phyloP scores from a whole-genome alignment of 1,284 basidiomycete species.

The Tilletia horrida region DNA sequence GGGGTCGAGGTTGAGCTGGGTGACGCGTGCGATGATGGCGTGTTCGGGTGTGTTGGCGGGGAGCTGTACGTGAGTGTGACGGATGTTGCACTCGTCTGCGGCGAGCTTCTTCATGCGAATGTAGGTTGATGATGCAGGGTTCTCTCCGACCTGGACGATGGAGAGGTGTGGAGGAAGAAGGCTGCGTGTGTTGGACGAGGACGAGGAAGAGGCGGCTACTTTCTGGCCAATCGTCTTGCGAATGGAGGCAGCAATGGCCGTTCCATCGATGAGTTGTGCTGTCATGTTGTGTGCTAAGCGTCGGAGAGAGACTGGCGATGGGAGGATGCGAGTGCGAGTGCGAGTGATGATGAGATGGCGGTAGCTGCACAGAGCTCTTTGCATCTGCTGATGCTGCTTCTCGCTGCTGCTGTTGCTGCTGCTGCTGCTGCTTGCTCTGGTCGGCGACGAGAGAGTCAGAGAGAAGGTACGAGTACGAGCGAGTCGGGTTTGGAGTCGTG shows the following conservation, averaged over 20 bases:
- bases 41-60: slow-evolving; percentile 71
- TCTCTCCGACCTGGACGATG: slow-evolving; percentile 89
- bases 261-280: slow-evolving; percentile 75
- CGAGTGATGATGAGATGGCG: background rate
- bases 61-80: slow-evolving; percentile 71
- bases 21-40: slow-evolving; percentile 74
- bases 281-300: slow-evolving; percentile 16
- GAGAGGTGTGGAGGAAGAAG: slow-evolving; percentile 83
- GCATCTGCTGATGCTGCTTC: background rate
- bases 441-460: too few species aligned
- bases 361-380: too few species aligned
- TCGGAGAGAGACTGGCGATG: background rate
- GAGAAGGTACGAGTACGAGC: too few species aligned
- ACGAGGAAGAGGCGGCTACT: slow-evolving; percentile 39
- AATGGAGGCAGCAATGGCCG: slow-evolving; percentile 71
- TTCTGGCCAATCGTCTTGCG: slow-evolving; percentile 27
- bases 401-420: background rate
- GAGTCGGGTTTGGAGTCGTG: too few species aligned
- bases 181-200: slow-evolving; percentile 67
- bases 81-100: slow-evolving; percentile 89
- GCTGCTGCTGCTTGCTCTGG: slow-evolving; percentile 4
- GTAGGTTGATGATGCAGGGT: slow-evolving; percentile 86
- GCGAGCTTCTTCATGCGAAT: slow-evolving; percentile 98
- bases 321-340: background rate
- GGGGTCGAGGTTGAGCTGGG: slow-evolving; percentile 79